phyloP scores from a whole-genome alignment of 2,329 filamentous ascomycete genomes.

The Xylaria sp. region DNA sequence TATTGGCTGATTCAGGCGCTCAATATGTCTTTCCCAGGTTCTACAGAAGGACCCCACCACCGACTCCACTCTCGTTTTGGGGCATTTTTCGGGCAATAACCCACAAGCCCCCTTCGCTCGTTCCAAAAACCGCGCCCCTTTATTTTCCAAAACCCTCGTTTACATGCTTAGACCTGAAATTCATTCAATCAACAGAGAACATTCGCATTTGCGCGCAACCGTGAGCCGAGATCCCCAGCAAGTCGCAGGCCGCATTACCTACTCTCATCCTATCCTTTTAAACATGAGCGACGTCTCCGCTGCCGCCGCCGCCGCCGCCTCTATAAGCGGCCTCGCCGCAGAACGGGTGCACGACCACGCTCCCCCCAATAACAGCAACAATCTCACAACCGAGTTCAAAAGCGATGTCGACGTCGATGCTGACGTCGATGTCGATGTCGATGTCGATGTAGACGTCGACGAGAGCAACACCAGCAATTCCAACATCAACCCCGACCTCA shows the following conservation, averaged over 20 bases:
- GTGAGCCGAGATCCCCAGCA: conserved; percentile 8
- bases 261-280: conserved; percentile 17
- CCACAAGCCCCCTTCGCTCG: conserved; percentile 40
- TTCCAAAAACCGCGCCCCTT: conserved; percentile 49
- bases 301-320: conserved; percentile 33
- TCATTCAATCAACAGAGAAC: conserved; percentile 47
- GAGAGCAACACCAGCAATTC: conserved; percentile 33
- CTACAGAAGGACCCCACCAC: conserved; percentile 29
- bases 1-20: conserved; percentile 25
- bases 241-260: conserved; percentile 29
- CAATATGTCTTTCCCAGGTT: conserved; percentile 36
- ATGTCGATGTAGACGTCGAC: conserved; percentile 32
- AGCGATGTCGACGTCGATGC: conserved; percentile 13
- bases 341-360: conserved; percentile 19
- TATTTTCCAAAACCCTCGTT: conserved; percentile 50
- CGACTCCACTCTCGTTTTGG: conserved; percentile 32
- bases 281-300: conserved; percentile 47
- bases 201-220: conserved; percentile 36
- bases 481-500: conserved; percentile 33
- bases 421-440: conserved; percentile 24
- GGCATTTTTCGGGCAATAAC: conserved; percentile 32
- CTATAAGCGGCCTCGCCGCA: conserved; percentile 23
- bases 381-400: conserved; percentile 17
- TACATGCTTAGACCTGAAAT: conserved; percentile 49
- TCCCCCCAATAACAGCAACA: conserved; percentile 8